Evolutionary conservation across 2,329 filamentous ascomycete genomes (phyloP), one percentile per base, ranked within the genome.

Genomic region (Trichoderma koningii): DNA sequence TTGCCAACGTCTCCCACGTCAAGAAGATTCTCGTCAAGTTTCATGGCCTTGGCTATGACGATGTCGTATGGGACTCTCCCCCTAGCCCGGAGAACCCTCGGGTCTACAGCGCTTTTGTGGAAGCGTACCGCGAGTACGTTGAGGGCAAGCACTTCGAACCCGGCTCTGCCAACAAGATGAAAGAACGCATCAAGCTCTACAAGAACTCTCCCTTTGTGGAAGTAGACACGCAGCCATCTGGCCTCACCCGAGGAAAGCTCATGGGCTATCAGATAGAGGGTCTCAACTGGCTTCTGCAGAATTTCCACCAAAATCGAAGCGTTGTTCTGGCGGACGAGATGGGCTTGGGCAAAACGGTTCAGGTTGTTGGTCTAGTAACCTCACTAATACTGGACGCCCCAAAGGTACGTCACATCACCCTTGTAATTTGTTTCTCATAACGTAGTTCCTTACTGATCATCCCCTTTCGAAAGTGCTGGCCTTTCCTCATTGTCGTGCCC

Each of bases 331-430:
- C 95, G 0, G 95, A 99, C 73, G 95, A 99, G 74, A 99, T 99
- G 95, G 95, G 95, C 47, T 85, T 99, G 2, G 95, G 95, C 38
- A 99, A 99, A 80, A 99, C 95, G 0, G 92, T 99, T 38, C 95
- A 99, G 74, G 88, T 97, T 60, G 90, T 98, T 66, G 87, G 89
- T 3, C 85, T 97, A 68, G 84, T 98, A 66, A 87, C 91, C 1
- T 88, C 89, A 0, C 78, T 98, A 44, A 83, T 89, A 26, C 83
- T 89, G 67, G 84, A 88, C 59, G 77, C 77, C n/a, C 87, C 87
- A 6, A 80, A 85, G 69, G 78, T 78, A 73, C 69, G 70, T 60
- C 14, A 17, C 10, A 34, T 10, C 2, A 5, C 7, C 3, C 9
- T 5, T 38, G 5, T 14, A 38, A 5, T 9, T 12, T 12, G 23